Base-by-base conservation (phyloP, 768 basidiomycete genomes). In the Lactifluus pinguis region DNA sequence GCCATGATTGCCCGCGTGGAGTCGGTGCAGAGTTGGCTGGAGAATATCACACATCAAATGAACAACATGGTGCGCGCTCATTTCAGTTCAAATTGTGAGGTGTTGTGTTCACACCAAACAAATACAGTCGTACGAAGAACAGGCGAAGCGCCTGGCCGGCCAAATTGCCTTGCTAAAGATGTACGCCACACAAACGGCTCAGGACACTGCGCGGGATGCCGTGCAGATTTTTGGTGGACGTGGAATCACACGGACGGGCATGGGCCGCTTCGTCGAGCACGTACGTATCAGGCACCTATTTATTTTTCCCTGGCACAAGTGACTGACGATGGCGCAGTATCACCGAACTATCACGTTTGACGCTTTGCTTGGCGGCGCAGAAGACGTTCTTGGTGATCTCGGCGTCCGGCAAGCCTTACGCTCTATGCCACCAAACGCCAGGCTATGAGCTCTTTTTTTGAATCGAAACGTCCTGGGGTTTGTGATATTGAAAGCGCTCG, bases 41-140 rank as follows among this genome's bases (percentile, higher is more conserved):
- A 95, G 75, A 87, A 81, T 59, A 73, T 95, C 55, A 94, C 92
- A 0, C 87, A 85, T 70, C 92, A 94, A 71, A 92, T 93, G 89
- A 83, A 77, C 65, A 80, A 90, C 58, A 92, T 94, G 92, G 78
- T 80, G 17, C 50, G 74, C n/a, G 53, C 21, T 4, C 32, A 9
- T 34, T 65, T 51, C 54, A 57, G 8, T 21, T 56, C 6, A 17
- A 38, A 62, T 52, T 17, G 25, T n/a, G 5, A 29, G 60, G 45
- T 61, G 36, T 64, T 75, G 74, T 64, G 67, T 53, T 69, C 42
- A 19, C 4, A 7, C 1, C 39, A 39, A 36, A 19, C 17, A 13
- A 25, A 29, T 32, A 9, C 63, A 81, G 80, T 76, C 77, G 42
- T 90, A 92, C 71, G 83, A 83, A 69, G 79, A 91, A 60, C 88